phyloP scores from a whole-genome alignment of 257 asterid genomes.

The Solanum corneliomulleri region DNA sequence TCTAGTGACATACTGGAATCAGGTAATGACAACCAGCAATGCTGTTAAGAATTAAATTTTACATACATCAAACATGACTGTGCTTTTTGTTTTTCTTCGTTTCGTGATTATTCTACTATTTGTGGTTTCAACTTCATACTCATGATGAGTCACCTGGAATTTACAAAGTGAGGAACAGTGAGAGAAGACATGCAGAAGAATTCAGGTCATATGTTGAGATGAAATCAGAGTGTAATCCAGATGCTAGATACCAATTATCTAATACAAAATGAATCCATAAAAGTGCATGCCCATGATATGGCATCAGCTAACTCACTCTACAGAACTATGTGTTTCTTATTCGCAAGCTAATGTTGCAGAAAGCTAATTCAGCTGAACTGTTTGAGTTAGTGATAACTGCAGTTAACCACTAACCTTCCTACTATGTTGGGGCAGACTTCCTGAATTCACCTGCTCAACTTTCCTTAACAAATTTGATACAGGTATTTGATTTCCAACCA shows the following conservation, averaged over 20 bases:
- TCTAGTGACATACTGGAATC: background rate
- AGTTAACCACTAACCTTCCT: constrained; percentile 53
- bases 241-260: background rate
- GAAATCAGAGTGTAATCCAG: background rate
- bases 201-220: background rate
- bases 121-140: constrained; percentile 91
- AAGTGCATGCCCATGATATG: background rate
- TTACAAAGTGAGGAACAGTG: background rate
- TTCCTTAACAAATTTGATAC: constrained; percentile 62
- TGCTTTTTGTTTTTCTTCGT: constrained; percentile 73
- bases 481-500: constrained; percentile 52
- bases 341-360: background rate
- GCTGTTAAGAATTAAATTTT: background rate
- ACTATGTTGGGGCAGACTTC: constrained; percentile 64
- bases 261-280: background rate
- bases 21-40: background rate
- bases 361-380: background rate
- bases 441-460: constrained; percentile 51
- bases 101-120: constrained; percentile 86
- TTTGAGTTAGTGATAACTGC: background rate
- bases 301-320: background rate
- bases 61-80: constrained; percentile 92
- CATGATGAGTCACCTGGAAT: constrained; percentile 79
- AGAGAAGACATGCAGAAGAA: background rate
- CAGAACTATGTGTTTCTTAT: background rate